Conservation (phyloP, 768 basidiomycete species). For the Multifurca ochricompacta region DNA sequence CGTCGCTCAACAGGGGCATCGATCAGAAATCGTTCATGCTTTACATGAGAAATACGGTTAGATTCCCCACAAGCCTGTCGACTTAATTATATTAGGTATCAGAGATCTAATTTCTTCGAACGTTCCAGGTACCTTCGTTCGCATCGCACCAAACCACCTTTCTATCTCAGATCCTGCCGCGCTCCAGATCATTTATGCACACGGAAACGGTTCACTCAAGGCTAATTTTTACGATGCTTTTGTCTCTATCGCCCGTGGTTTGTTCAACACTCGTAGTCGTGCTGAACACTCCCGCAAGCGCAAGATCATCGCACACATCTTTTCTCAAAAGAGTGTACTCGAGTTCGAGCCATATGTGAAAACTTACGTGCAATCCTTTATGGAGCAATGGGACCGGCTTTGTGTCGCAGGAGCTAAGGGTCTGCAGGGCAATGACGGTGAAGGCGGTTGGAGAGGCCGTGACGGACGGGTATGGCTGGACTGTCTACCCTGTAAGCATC, state of each 20-base stretch:
- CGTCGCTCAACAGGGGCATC: slow-evolving; percentile 28
- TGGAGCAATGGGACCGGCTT: slow-evolving; percentile 68
- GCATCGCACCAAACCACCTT: slow-evolving; percentile 40
- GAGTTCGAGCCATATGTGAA: slow-evolving; percentile 81
- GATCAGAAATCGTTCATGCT: slow-evolving; percentile 32
- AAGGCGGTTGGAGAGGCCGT: slow-evolving; percentile 49
- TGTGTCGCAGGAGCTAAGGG: slow-evolving; percentile 45
- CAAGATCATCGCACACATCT: slow-evolving; percentile 84
- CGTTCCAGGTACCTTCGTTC: slow-evolving; percentile 32
- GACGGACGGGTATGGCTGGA: slow-evolving; percentile 67
- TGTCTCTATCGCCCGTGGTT: slow-evolving; percentile 41
- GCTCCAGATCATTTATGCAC: slow-evolving; percentile 35
- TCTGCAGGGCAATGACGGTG: slow-evolving; percentile 44
- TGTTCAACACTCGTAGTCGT: slow-evolving; percentile 71
- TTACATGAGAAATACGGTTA: slow-evolving; percentile 37
- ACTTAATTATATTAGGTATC: background rate
- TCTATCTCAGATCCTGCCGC: slow-evolving; percentile 40
- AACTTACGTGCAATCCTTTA: slow-evolving; percentile 46
- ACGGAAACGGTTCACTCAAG: slow-evolving; percentile 35
- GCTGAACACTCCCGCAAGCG: slow-evolving; percentile 75
- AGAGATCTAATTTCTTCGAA: background rate
- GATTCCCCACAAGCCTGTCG: background rate
- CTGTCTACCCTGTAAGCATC: slow-evolving; percentile 55
- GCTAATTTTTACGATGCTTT: slow-evolving; percentile 39
- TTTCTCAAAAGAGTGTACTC: slow-evolving; percentile 75